phyloP scores from a whole-genome alignment of 2,329 filamentous ascomycete genomes.

The Fusarium oxysporum region DNA sequence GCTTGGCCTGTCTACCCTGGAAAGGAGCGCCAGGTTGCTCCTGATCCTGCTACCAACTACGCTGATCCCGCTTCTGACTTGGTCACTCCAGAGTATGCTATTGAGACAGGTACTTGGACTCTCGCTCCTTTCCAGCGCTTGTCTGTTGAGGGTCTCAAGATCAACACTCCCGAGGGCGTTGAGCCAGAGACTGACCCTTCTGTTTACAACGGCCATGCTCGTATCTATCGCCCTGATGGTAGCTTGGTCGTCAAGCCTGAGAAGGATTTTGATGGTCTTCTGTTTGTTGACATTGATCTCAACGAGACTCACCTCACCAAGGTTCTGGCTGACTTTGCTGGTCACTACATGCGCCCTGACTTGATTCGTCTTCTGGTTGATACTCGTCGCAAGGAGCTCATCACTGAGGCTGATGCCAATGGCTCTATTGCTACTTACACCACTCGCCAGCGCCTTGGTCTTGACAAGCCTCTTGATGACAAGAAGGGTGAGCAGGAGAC shows the following conservation, averaged over 20 bases:
- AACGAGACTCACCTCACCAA: conserved; percentile 46
- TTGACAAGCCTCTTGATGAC: conserved; percentile 36
- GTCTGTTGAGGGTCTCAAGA: conserved; percentile 40
- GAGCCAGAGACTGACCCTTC: conserved; percentile 43
- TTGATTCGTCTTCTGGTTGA: conserved; percentile 52
- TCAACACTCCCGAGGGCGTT: conserved; percentile 43
- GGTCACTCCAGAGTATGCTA: conserved; percentile 44
- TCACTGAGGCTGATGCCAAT: conserved; percentile 30
- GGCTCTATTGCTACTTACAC: conserved; percentile 22
- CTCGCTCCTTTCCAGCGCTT: conserved; percentile 43
- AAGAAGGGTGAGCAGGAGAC: conserved; percentile 24
- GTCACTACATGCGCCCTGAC: conserved; percentile 55
- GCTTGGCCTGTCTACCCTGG: conserved; percentile 47
- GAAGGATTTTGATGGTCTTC: conserved; percentile 57
- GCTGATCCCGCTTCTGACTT: conserved; percentile 42
- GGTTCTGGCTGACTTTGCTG: conserved; percentile 50
- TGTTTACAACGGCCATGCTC: conserved; percentile 41
- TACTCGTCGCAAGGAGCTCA: conserved; percentile 40
- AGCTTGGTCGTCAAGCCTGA: conserved; percentile 42
- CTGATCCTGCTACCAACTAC: conserved; percentile 45
- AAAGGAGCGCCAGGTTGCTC: conserved; percentile 35
- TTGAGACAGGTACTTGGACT: conserved; percentile 44
- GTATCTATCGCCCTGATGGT: conserved; percentile 44
- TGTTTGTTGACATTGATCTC: conserved; percentile 64
- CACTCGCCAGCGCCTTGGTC: conserved; percentile 30